Percentiles rank a stretch among this genome's conserved stretches.
Evolutionary conservation across 495 filamentous ascomycete genomes (phyloP).

Genomic region (Oidiodendron maius): DNA sequence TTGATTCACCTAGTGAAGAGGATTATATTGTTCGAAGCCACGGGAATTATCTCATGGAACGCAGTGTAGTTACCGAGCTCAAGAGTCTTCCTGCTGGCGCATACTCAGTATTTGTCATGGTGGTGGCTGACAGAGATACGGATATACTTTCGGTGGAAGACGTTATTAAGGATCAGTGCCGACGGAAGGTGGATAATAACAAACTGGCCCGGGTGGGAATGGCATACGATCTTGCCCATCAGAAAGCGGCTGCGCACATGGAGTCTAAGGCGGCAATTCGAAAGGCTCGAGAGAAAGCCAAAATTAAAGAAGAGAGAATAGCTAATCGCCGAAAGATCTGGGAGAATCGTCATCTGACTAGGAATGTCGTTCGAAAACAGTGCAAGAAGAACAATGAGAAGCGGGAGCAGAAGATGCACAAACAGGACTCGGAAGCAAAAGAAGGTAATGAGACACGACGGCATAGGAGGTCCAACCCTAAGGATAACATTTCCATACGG

Average conservation of each 20-base stretch:
- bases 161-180: constrained; percentile 40
- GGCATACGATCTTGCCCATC: constrained; percentile 79
- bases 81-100: constrained; percentile 43
- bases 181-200: constrained; percentile 49
- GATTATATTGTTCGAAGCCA: constrained; percentile 83
- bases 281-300: constrained; percentile 10
- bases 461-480: too few species aligned
- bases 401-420: constrained; percentile 14
- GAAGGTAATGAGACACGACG: constrained; percentile 13
- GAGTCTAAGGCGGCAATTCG: constrained; percentile 8
- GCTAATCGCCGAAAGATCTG: constrained; percentile 17
- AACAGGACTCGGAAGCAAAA: constrained; percentile 4
- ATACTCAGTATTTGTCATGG: constrained; percentile 14
- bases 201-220: constrained; percentile 79
- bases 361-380: constrained; percentile 18
- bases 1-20: constrained; percentile 57
- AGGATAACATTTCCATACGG: constrained; percentile 16
- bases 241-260: constrained; percentile 37
- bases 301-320: constrained; percentile 14
- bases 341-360: constrained; percentile 16
- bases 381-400: constrained; percentile 22
- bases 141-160: constrained; percentile 56
- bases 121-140: constrained; percentile 20
- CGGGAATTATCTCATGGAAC: constrained; percentile 50
- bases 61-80: constrained; percentile 67